Conservation (phyloP, 768 basidiomycete genomes). For the Tubosaeta sp. region DNA sequence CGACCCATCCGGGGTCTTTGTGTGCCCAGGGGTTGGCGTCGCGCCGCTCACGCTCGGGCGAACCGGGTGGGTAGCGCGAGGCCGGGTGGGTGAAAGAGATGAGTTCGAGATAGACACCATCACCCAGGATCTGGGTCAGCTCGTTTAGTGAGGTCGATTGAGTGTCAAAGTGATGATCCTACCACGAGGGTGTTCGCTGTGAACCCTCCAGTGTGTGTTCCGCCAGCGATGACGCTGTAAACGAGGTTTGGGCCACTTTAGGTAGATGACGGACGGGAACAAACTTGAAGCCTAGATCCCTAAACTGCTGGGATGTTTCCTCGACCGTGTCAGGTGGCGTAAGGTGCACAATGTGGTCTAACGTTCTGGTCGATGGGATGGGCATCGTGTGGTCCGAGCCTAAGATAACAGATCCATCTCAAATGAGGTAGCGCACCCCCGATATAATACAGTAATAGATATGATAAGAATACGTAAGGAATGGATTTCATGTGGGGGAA, state of each 20-base stretch:
- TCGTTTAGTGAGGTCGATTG: background rate
- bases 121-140: conserved; percentile 24
- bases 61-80: conserved; percentile 28
- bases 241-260: background rate
- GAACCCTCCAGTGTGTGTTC: conserved; percentile 58
- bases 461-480: too few relatives aligned
- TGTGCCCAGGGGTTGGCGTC: too few relatives aligned
- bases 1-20: conserved; percentile 48
- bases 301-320: conserved; percentile 48
- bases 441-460: too few relatives aligned
- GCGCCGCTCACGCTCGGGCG: too few relatives aligned
- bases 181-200: conserved; percentile 66
- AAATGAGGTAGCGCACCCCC: too few relatives aligned
- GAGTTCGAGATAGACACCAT: conserved; percentile 65
- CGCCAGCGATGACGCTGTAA: conserved; percentile 62
- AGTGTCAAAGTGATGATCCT: conserved; percentile 4
- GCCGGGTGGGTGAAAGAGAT: conserved; percentile 59
- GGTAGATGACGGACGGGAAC: conserved; percentile 6
- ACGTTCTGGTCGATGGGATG: conserved; percentile 34
- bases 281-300: conserved; percentile 63
- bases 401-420: too few relatives aligned
- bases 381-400: too few relatives aligned
- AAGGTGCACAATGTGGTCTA: conserved; percentile 74
- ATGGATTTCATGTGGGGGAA: too few relatives aligned
- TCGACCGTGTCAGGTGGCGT: conserved; percentile 57